Conservation (phyloP, 305 asterid species). For the Nicotiana rustica region DNA sequence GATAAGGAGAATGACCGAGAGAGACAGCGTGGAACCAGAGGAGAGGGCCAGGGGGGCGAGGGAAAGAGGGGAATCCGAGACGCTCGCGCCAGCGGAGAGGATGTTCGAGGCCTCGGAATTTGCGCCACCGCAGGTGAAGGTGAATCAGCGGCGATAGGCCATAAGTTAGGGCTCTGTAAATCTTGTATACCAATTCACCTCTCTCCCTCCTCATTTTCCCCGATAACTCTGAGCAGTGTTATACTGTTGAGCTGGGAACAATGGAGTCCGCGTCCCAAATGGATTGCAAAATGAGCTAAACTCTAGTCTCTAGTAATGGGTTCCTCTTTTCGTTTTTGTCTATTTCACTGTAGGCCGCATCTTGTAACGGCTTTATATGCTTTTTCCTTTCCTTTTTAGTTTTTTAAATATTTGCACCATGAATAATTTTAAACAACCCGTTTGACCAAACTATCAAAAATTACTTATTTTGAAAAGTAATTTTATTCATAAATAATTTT, state of each 20-base stretch:
- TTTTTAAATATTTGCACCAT: no score
- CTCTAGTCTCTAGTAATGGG: no score
- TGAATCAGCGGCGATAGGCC: constrained; percentile 73
- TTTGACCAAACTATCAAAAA: no score
- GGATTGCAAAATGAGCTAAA: no score
- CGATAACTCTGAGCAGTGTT: neutral
- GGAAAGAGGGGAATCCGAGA: constrained; percentile 76
- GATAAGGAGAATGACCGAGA: constrained; percentile 52
- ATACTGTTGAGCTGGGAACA: neutral
- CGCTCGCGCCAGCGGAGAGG: constrained; percentile 85
- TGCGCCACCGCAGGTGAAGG: constrained; percentile 90
- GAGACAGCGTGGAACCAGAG: constrained; percentile 98
- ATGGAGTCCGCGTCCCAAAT: no score
- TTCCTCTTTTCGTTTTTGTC: no score
- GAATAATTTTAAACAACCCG: no score
- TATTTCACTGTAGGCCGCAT: no score
- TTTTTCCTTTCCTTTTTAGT: no score
- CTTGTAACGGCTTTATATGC: no score
- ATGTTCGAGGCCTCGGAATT: constrained; percentile 75
- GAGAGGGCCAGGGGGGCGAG: constrained; percentile 81
- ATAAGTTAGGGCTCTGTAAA: constrained; percentile 75
- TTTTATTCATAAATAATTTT: no score
- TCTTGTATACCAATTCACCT: constrained; percentile 62
- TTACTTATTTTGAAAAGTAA: no score
- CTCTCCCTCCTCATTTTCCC: constrained; percentile 48